phyloP scores from a whole-genome alignment of 495 filamentous ascomycete genomes.

The Cenococcum geophilum region DNA sequence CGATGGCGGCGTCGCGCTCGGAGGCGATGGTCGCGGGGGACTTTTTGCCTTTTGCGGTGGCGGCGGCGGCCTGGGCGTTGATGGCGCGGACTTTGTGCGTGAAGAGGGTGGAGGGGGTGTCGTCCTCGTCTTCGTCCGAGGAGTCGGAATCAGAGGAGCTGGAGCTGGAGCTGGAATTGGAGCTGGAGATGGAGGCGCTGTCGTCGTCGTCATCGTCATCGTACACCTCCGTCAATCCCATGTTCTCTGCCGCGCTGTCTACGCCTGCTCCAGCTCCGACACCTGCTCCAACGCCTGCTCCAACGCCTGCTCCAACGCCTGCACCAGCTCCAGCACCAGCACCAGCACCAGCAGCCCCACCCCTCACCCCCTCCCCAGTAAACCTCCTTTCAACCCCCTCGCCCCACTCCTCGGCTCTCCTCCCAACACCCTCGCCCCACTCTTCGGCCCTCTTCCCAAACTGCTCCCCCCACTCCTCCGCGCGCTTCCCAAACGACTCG shows the following conservation, averaged over 20 bases:
- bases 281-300: too few relatives aligned
- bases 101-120: conserved; percentile 6
- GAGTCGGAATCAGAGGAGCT: conserved; percentile 14
- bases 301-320: background rate
- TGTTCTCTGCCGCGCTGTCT: too few relatives aligned
- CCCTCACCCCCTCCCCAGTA: background rate
- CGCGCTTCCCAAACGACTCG: conserved; percentile 18
- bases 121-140: conserved; percentile 5
- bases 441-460: conserved; percentile 11
- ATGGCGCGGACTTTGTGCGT: conserved; percentile 16
- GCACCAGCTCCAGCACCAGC: background rate
- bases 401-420: conserved; percentile 15
- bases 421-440: conserved; percentile 13
- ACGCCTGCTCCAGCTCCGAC: too few relatives aligned
- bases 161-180: conserved; percentile 2
- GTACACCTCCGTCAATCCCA: background rate
- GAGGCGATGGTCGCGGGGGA: conserved; percentile 1
- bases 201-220: conserved; percentile 6
- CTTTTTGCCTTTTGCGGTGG: conserved; percentile 23
- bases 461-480: conserved; percentile 15
- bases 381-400: conserved; percentile 7
- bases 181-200: conserved; percentile 9
- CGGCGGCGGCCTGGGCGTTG: conserved; percentile 2
- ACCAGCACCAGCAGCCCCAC: background rate
- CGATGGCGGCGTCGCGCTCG: conserved; percentile 22